A percentile compares a stretch with the other conserved stretches of the same genome.
Evolutionary conservation across 2,329 filamentous ascomycete species (phyloP).

Genomic region (Fusarium lyarnte): DNA sequence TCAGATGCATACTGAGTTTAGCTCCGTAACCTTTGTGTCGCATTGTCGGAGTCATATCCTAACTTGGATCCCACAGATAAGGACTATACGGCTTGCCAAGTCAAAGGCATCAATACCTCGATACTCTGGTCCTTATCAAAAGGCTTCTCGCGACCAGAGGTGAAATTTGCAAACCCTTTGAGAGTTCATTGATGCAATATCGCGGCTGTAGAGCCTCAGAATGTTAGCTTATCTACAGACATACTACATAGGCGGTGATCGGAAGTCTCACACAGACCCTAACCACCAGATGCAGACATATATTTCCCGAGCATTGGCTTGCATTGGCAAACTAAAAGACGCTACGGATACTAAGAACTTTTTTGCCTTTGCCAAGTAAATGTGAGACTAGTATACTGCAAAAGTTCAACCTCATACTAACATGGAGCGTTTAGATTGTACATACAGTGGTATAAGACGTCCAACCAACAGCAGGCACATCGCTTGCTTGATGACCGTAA

Average conservation of each 20-base stretch:
- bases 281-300: constrained; percentile 3
- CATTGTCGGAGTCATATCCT: constrained; percentile 23
- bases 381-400: constrained; percentile 7
- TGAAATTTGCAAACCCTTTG: neutral
- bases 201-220: neutral
- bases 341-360: neutral
- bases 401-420: constrained; percentile 7
- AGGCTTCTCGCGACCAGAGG: neutral
- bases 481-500: neutral
- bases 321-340: constrained; percentile 4
- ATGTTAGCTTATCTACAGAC: neutral
- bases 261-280: neutral
- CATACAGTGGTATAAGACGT: neutral
- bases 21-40: constrained; percentile 7
- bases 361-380: constrained; percentile 8
- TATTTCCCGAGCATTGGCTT: constrained; percentile 12
- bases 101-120: neutral
- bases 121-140: neutral
- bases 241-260: neutral
- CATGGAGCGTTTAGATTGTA: neutral
- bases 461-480: constrained; percentile 1
- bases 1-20: constrained; percentile 13
- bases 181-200: neutral
- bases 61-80: constrained; percentile 28
- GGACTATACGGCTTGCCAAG: constrained; percentile 8